Conservation (phyloP, 2,329 filamentous ascomycete species). For the Davidsoniella virescens region DNA sequence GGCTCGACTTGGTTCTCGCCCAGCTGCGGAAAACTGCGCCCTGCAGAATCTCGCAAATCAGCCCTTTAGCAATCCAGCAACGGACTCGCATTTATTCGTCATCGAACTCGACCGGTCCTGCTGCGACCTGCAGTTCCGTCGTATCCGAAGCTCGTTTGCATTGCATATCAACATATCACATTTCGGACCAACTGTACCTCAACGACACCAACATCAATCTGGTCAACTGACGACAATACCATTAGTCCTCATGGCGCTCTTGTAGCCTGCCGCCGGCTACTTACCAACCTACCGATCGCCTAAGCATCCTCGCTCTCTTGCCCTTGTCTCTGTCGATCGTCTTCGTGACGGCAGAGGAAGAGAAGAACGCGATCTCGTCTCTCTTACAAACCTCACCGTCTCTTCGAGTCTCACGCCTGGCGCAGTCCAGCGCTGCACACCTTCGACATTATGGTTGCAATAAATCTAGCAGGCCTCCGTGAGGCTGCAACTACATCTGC, state of each 20-base stretch:
- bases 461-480: slow-evolving; percentile 3
- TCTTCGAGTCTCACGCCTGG: neutral
- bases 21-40: too few species aligned
- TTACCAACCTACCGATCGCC: neutral
- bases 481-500: neutral
- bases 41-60: too few species aligned
- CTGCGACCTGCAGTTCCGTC: too few species aligned
- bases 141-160: too few species aligned
- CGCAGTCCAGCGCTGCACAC: neutral
- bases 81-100: too few species aligned
- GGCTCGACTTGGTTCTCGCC: too few species aligned
- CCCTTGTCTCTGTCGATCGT: neutral
- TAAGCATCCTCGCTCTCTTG: neutral
- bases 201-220: too few species aligned
- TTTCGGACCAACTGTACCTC: too few species aligned
- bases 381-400: neutral
- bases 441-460: slow-evolving; percentile 1
- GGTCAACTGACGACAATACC: neutral
- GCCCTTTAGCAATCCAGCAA: too few species aligned
- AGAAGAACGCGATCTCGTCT: neutral
- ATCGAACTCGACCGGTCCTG: too few species aligned
- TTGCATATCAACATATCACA: too few species aligned
- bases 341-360: neutral
- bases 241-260: slow-evolving; percentile 1
- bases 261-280: slow-evolving; percentile 1